Percentiles rank a stretch among this genome's conserved stretches.
Conservation (phyloP, 208 protist genomes). For the Crithidia acanthocephali region DNA sequence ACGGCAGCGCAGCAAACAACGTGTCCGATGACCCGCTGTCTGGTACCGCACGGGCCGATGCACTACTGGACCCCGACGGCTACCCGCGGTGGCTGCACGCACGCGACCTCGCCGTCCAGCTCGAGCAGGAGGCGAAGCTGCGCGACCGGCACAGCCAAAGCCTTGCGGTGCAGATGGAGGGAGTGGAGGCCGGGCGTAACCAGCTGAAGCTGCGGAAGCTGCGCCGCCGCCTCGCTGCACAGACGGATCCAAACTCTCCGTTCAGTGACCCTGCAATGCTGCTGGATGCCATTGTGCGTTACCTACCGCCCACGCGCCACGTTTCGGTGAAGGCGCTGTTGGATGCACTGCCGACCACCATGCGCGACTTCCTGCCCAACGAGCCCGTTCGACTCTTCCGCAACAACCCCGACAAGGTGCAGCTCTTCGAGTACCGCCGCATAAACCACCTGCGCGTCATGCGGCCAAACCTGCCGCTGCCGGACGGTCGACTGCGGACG, state of each 20-base stretch:
- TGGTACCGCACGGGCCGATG: neutral
- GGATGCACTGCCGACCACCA: constrained; percentile 32
- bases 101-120: constrained; percentile 22
- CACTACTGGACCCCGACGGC: constrained; percentile 16
- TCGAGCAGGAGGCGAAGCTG: neutral
- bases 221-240: constrained; percentile 45
- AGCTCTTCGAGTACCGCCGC: constrained; percentile 68
- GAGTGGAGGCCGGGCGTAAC: constrained; percentile 21
- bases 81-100: constrained; percentile 26
- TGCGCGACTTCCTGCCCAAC: constrained; percentile 55
- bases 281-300: constrained; percentile 48
- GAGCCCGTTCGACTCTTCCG: constrained; percentile 40
- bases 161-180: constrained; percentile 47
- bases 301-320: constrained; percentile 43
- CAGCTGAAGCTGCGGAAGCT: constrained; percentile 30
- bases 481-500: constrained; percentile 45
- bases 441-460: constrained; percentile 47
- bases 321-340: constrained; percentile 50
- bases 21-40: neutral
- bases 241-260: constrained; percentile 49
- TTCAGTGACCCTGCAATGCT: constrained; percentile 48
- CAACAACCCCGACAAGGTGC: constrained; percentile 44
- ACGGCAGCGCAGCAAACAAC: neutral
- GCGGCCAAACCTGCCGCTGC: constrained; percentile 59
- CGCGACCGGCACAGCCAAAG: neutral